Evolutionary conservation across 2,329 filamentous ascomycete species (phyloP).

Genomic region (Clonostachys byssicola): DNA sequence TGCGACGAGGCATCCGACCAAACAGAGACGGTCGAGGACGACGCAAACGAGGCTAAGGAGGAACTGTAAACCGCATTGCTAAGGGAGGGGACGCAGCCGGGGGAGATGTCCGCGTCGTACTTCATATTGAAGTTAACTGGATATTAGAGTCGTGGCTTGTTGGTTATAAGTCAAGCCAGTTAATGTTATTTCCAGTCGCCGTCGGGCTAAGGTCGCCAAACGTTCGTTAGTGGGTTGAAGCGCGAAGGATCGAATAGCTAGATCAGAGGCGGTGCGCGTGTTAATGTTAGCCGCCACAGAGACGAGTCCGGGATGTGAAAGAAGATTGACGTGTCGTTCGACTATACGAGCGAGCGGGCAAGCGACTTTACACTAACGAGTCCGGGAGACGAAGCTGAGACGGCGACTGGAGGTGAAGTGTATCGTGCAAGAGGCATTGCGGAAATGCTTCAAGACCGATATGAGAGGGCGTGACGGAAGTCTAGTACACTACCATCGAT

Average conservation of each 20-base stretch:
- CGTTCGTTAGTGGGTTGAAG: slow-evolving; percentile 32
- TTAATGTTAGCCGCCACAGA: slow-evolving; percentile 20
- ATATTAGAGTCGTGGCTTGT: slow-evolving; percentile 11
- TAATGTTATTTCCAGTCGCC: slow-evolving; percentile 48
- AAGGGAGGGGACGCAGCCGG: slow-evolving; percentile 41
- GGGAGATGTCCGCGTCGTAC: slow-evolving; percentile 47
- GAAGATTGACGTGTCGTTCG: slow-evolving; percentile 17
- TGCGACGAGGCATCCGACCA: slow-evolving; percentile 69
- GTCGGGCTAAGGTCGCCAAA: slow-evolving; percentile 46
- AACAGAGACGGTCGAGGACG: slow-evolving; percentile 71
- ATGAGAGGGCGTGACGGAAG: slow-evolving; percentile 13
- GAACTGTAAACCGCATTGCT: slow-evolving; percentile 61
- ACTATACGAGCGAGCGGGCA: slow-evolving; percentile 36
- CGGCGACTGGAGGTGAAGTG: slow-evolving; percentile 54
- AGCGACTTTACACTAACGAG: slow-evolving; percentile 47
- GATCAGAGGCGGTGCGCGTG: slow-evolving; percentile 31
- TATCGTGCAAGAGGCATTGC: slow-evolving; percentile 57
- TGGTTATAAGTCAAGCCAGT: slow-evolving; percentile 7
- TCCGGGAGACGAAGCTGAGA: slow-evolving; percentile 58
- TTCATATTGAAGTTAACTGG: slow-evolving; percentile 46
- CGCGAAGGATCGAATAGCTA: slow-evolving; percentile 25
- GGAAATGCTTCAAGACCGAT: slow-evolving; percentile 20
- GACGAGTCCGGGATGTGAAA: slow-evolving; percentile 36
- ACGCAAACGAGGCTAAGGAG: slow-evolving; percentile 70
- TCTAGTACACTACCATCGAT: slow-evolving; percentile 26